Percentiles rank a stretch among this genome's conserved stretches.
phyloP scores from a whole-genome alignment of 805 yeast genomes.

The Kodamaea lidongshanica region DNA sequence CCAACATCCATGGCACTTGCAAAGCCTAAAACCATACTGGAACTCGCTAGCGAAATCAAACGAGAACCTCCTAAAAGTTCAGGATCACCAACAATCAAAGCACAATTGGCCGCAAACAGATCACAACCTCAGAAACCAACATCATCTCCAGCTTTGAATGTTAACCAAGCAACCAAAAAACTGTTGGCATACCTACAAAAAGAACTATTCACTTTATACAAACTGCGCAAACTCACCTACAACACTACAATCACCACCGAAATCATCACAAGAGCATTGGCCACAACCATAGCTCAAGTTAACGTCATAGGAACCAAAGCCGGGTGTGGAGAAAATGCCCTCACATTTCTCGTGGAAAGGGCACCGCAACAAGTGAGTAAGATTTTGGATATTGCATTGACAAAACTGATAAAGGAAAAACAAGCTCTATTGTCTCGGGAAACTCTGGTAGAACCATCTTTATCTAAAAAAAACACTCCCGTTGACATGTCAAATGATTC shows the following conservation, averaged over 20 bases:
- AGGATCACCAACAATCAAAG: constrained; percentile 29
- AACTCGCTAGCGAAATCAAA: constrained; percentile 35
- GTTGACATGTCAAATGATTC: too few relatives aligned
- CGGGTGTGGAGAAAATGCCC: constrained; percentile 72
- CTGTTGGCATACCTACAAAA: constrained; percentile 81
- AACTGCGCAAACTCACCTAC: constrained; percentile 61
- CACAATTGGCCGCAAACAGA: constrained; percentile 43
- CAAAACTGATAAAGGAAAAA: constrained; percentile 59
- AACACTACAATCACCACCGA: constrained; percentile 80
- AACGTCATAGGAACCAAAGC: constrained; percentile 82
- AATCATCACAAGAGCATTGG: constrained; percentile 82
- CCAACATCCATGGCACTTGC: constrained; percentile 1
- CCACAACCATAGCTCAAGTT: constrained; percentile 87
- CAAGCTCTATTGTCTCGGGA: constrained; percentile 23
- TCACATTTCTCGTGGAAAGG: constrained; percentile 69
- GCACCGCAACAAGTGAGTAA: constrained; percentile 77
- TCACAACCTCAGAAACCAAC: constrained; percentile 21
- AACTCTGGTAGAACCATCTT: too few relatives aligned
- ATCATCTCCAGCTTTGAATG: constrained; percentile 18
- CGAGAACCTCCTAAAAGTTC: constrained; percentile 16
- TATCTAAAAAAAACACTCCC: too few relatives aligned
- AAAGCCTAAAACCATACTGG: constrained; percentile 37
- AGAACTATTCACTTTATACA: constrained; percentile 74
- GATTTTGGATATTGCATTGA: constrained; percentile 72
- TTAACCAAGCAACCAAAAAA: constrained; percentile 59